Evolutionary conservation across 768 basidiomycete species (phyloP), one percentile per base, ranked within the genome.

Genomic region (Pleurotus giganteus): DNA sequence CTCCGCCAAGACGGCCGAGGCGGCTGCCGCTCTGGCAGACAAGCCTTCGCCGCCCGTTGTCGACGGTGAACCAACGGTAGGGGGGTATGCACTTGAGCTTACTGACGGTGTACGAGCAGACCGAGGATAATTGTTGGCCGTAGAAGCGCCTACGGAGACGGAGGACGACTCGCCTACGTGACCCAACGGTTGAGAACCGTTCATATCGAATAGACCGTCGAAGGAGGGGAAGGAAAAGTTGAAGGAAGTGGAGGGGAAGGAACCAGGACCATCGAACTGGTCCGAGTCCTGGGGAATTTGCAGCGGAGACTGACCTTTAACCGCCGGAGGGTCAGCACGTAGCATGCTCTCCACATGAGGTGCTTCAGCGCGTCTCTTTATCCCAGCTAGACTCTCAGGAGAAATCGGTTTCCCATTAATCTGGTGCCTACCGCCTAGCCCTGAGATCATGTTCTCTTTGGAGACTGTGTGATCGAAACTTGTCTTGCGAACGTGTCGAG

Each of bases 391-490:
- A 66, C 78, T 81, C 60, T 86, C 86, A 54, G 84, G 80, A 39
- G 81, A 76, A 59, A 84, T 68, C 34, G 90, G 84, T 66, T 85
- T 86, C 31, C 88, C 88, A 65, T 91, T 88, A 59, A 90, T 85
- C 67, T 91, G 88, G 71, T 92, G 89, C 46, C 89, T 78, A 54
- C 87, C 86, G 61, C 79, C 79, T 46, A 83, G 69, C 37, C 80
- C 82, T 27, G 74, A 64, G 56, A 84, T 73, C 53, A 86, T 78
- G 32, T 79, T 82, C 57, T 87, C 84, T 59, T 81, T 82, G 32
- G 81, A 79, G 36, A 95, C 86, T 3, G 94, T 94, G 70, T 94
- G 94, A 69, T 97, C 94, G 68, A 94, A 96, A 70, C 91, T 94
- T 43, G 94, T 92, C 77, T 97, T 97, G 58, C 94, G 83, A 56